Evolutionary conservation across 768 basidiomycete species (phyloP).

Genomic region (Lactarius hengduanensis): DNA sequence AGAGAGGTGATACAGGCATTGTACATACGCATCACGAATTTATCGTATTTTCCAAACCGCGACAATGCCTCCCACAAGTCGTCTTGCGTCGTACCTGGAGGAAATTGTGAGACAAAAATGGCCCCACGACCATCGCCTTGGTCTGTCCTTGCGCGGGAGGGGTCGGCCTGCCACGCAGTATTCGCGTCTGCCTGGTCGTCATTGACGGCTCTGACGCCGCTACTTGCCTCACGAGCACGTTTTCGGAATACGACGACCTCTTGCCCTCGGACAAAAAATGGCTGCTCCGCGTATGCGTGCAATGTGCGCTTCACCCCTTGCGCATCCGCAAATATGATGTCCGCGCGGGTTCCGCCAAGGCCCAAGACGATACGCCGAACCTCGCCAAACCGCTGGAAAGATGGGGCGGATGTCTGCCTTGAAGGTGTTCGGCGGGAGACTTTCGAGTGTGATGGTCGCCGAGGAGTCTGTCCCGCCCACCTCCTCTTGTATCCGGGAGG

Average conservation of each 20-base stretch:
- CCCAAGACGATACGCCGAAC: not conserved
- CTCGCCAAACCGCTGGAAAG: slow-evolving; percentile 14
- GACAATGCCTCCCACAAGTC: slow-evolving; percentile 7
- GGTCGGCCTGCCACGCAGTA: not conserved
- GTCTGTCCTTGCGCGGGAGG: not conserved
- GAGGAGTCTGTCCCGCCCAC: not conserved
- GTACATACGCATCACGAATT: slow-evolving; percentile 18
- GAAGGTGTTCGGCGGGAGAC: not conserved
- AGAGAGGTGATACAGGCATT: not conserved
- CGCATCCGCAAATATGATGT: slow-evolving; percentile 7
- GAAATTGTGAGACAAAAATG: slow-evolving; percentile 13
- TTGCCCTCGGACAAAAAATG: slow-evolving; percentile 3
- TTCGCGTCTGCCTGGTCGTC: too few species aligned
- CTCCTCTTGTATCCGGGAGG: not conserved
- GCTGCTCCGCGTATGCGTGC: slow-evolving; percentile 18
- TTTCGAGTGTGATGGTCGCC: not conserved
- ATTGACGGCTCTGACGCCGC: not conserved
- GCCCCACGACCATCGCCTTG: not conserved
- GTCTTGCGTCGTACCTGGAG: not conserved
- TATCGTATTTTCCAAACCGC: slow-evolving; percentile 5
- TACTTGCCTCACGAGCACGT: too few species aligned
- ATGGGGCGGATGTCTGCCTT: slow-evolving; percentile 14
- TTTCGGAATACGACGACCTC: slow-evolving; percentile 11
- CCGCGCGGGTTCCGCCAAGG: slow-evolving; percentile 1
- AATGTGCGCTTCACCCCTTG: not conserved